Percentiles rank a stretch among this genome's conserved stretches.
Evolutionary conservation across 306 rosid species (phyloP).

Genomic region (Sesbania bispinosa): DNA sequence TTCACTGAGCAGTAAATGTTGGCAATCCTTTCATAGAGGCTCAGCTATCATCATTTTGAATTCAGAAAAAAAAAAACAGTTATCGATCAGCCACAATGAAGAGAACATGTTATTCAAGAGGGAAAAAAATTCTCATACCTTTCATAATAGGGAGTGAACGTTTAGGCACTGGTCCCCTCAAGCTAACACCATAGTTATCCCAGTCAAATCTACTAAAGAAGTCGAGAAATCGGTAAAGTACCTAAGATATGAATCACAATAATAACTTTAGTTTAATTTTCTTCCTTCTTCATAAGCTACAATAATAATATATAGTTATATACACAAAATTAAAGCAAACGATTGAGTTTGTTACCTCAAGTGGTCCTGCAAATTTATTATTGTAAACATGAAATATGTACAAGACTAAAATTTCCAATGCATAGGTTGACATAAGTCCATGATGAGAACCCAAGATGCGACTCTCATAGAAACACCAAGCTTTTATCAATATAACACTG

Average conservation of each 20-base stretch:
- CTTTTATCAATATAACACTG: constrained; percentile 79
- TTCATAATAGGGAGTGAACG: constrained; percentile 64
- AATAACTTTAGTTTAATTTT: not conserved
- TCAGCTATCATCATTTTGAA: constrained; percentile 47
- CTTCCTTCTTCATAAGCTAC: no score
- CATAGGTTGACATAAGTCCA: constrained; percentile 85
- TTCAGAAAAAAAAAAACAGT: not conserved
- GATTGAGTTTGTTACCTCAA: constrained; percentile 67
- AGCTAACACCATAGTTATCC: constrained; percentile 78
- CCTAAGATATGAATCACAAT: constrained; percentile 39
- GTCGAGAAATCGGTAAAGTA: constrained; percentile 69
- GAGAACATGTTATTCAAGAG: not conserved
- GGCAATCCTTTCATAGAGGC: constrained; percentile 60
- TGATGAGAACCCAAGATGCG: constrained; percentile 83
- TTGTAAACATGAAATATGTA: constrained; percentile 69
- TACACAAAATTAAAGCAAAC: constrained; percentile 7
- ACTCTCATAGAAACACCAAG: constrained; percentile 94
- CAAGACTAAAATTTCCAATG: constrained; percentile 74
- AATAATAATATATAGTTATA: not conserved
- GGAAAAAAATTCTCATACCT: constrained; percentile 53
- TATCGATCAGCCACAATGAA: constrained; percentile 1
- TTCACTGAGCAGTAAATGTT: constrained; percentile 48
- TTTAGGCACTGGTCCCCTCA: constrained; percentile 77
- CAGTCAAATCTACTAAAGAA: constrained; percentile 91
- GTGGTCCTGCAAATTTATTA: constrained; percentile 72